Evolutionary conservation across 1,284 basidiomycete species (phyloP).

Genomic region (Tilletia caries): DNA sequence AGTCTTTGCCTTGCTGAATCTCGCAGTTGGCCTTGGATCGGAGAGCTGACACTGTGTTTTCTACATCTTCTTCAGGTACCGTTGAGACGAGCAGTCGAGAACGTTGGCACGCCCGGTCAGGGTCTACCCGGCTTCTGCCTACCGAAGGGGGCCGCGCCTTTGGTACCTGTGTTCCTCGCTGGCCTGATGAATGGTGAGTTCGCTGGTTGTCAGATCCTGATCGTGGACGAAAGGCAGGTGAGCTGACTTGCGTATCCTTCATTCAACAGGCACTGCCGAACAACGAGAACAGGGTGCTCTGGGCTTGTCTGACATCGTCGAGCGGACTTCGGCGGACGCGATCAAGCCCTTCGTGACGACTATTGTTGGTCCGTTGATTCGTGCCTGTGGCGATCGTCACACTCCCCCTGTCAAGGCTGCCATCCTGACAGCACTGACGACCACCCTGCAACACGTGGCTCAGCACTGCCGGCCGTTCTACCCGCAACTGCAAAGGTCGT

Average conservation of each 20-base stretch:
- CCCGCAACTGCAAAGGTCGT: conserved; percentile 93
- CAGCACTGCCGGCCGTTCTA: conserved; percentile 94
- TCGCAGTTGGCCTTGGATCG: conserved; percentile 40
- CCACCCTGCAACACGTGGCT: conserved; percentile 63
- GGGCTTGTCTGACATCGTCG: conserved; percentile 84
- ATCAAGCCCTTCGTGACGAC: conserved; percentile 96
- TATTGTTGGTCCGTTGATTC: conserved; percentile 90
- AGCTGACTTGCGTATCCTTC: conserved; percentile 30
- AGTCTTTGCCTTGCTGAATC: conserved; percentile 25
- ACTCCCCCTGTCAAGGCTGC: conserved; percentile 50
- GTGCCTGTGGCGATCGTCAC: conserved; percentile 52
- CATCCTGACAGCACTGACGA: conserved; percentile 45
- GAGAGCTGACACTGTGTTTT: background rate
- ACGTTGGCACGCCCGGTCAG: conserved; percentile 72
- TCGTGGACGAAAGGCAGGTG: too few relatives aligned
- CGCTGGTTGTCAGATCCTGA: background rate
- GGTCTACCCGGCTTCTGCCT: conserved; percentile 82
- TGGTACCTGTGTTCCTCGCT: conserved; percentile 83
- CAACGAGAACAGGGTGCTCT: conserved; percentile 83
- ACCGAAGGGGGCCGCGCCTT: conserved; percentile 81
- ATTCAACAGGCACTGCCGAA: conserved; percentile 55
- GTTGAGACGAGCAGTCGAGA: conserved; percentile 81
- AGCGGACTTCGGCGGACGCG: conserved; percentile 78
- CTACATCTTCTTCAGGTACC: conserved; percentile 67
- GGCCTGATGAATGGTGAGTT: conserved; percentile 60